Conservation (phyloP, 257 asterid genomes). For the Lycium ferocissimum region DNA sequence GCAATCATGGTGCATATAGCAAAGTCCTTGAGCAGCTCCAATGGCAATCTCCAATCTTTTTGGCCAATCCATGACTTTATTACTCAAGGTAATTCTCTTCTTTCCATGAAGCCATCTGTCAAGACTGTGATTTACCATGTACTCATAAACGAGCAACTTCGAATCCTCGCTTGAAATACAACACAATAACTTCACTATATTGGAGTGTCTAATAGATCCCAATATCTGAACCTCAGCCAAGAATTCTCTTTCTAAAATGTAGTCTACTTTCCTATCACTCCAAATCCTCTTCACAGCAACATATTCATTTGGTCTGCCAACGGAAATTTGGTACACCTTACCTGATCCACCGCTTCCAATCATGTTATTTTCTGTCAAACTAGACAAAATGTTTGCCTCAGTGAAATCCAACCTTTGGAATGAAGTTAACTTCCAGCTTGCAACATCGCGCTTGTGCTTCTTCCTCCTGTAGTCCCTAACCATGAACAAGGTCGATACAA, state of each 20-base stretch:
- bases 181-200: slow-evolving; percentile 69
- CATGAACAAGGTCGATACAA: slow-evolving; percentile 44
- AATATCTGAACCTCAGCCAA: slow-evolving; percentile 65
- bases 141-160: slow-evolving; percentile 68
- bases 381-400: slow-evolving; percentile 50
- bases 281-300: slow-evolving; percentile 66
- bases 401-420: slow-evolving; percentile 66
- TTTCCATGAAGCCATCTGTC: slow-evolving; percentile 61
- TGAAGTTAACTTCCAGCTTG: slow-evolving; percentile 80
- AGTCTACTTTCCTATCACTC: slow-evolving; percentile 46
- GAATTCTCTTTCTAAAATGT: slow-evolving; percentile 60
- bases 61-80: slow-evolving; percentile 61
- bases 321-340: slow-evolving; percentile 54
- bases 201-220: slow-evolving; percentile 64
- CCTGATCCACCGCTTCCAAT: slow-evolving; percentile 77
- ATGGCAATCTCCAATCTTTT: slow-evolving; percentile 61
- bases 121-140: slow-evolving; percentile 64
- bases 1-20: slow-evolving; percentile 74
- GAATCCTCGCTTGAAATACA: slow-evolving; percentile 55
- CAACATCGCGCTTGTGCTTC: slow-evolving; percentile 59
- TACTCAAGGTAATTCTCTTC: slow-evolving; percentile 32
- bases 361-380: slow-evolving; percentile 56
- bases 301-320: slow-evolving; percentile 38
- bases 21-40: slow-evolving; percentile 73
- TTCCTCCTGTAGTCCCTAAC: slow-evolving; percentile 60